Percentiles rank a stretch among this genome's conserved stretches.
phyloP scores from a whole-genome alignment of 164 flowering plant genomes.

The Sedum album region DNA sequence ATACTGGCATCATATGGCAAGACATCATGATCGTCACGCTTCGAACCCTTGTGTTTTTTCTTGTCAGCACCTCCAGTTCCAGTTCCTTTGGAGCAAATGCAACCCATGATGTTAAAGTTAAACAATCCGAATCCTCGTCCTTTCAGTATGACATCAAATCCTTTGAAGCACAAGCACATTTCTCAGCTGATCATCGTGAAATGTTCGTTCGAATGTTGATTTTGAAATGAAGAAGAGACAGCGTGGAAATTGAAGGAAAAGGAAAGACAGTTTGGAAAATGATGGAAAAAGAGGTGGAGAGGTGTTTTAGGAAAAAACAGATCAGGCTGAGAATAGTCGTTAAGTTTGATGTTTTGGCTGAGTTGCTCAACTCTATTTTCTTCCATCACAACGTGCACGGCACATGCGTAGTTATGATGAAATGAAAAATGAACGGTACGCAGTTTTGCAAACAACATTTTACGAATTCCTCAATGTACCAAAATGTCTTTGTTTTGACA shows the following conservation, averaged over 20 bases:
- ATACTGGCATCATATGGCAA: not conserved
- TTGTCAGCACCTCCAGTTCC: not conserved
- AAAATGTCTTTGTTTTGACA: too few species aligned
- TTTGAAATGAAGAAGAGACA: not conserved
- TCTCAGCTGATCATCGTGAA: not conserved
- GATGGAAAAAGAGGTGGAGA: not conserved
- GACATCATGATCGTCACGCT: not conserved
- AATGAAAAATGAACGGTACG: too few species aligned
- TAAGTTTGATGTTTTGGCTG: not conserved
- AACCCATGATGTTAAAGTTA: not conserved
- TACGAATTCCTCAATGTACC: too few species aligned
- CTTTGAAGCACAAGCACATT: slow-evolving; percentile 1
- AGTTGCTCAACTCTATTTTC: not conserved
- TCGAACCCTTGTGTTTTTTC: not conserved
- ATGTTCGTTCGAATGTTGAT: not conserved
- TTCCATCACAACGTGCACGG: not conserved
- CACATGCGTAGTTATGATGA: not conserved
- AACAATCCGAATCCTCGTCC: not conserved
- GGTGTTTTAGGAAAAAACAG: not conserved
- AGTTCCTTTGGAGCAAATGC: slow-evolving; percentile 3
- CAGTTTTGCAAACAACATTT: too few species aligned
- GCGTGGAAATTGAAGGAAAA: not conserved
- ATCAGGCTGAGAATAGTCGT: not conserved
- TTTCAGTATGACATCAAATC: not conserved
- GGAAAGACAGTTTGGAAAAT: not conserved